These are phyloP conservation scores for Saccharomyces jurei DNA, from an alignment of 805 yeast species.

Conservation along the genomic window DNA sequence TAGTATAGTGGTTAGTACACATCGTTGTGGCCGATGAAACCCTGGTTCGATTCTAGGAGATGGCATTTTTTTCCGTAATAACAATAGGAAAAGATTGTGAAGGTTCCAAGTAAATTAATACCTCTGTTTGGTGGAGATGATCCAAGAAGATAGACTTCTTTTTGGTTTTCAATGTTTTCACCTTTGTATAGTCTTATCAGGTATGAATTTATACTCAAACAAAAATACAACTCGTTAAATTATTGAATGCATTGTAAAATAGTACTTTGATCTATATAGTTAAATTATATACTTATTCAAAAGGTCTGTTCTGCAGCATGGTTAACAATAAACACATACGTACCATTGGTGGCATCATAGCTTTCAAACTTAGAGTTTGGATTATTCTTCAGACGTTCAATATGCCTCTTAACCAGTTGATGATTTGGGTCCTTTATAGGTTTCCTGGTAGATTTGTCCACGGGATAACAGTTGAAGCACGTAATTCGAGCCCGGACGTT, in stretches of 20 bases:
- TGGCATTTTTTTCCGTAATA: conserved; percentile 39
- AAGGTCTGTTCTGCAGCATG: conserved; percentile 9
- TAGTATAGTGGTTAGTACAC: conserved; percentile 66
- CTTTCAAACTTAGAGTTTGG: conserved; percentile 52
- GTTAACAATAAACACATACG: conserved; percentile 50
- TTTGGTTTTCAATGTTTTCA: too few relatives aligned
- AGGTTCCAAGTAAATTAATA: too few relatives aligned
- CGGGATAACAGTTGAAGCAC: conserved; percentile 72
- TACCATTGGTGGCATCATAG: conserved; percentile 68
- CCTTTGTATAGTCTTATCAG: not conserved
- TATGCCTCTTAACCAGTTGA: conserved; percentile 59
- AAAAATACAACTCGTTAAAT: not conserved
- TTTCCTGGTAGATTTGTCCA: conserved; percentile 57
- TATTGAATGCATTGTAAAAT: not conserved
- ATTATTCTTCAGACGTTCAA: conserved; percentile 53
- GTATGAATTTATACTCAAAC: not conserved
- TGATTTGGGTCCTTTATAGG: conserved; percentile 73
- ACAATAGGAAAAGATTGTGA: too few relatives aligned
- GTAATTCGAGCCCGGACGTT: conserved; percentile 68
- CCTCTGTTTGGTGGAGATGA: not conserved
- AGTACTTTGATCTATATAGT: not conserved
- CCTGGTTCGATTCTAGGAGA: conserved; percentile 69
- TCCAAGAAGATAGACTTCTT: too few relatives aligned
- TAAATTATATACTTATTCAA: not conserved
- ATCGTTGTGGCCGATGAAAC: conserved; percentile 68